A percentile compares a stretch with the other conserved stretches of the same genome.
Evolutionary conservation across 2,329 filamentous ascomycete genomes (phyloP).

Genomic region (Juglanconis sp.): DNA sequence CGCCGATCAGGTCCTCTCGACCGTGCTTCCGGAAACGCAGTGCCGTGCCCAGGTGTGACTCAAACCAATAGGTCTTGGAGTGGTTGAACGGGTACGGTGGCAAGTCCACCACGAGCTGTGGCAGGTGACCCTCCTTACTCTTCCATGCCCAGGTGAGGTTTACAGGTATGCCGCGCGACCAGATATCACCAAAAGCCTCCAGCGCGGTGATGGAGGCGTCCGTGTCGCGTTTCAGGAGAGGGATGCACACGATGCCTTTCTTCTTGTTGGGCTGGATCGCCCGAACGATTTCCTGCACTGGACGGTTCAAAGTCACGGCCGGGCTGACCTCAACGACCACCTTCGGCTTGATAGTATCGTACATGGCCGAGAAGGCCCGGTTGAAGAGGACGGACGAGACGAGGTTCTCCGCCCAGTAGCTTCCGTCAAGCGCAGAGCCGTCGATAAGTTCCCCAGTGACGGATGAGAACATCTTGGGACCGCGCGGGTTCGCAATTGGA

Average conservation of each 20-base stretch:
- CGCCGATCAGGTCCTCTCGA: slow-evolving; percentile 50
- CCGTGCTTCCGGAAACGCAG: slow-evolving; percentile 42
- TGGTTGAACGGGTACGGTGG: slow-evolving; percentile 57
- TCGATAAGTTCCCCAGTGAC: slow-evolving; percentile 25
- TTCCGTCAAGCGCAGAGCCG: slow-evolving; percentile 26
- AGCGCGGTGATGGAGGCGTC: slow-evolving; percentile 21
- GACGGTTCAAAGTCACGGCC: slow-evolving; percentile 32
- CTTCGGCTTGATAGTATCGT: slow-evolving; percentile 26
- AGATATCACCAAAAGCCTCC: slow-evolving; percentile 32
- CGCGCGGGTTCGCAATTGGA: not conserved
- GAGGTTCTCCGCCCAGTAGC: slow-evolving; percentile 48
- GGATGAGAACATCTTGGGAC: slow-evolving; percentile 38
- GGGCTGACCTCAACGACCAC: slow-evolving; percentile 42
- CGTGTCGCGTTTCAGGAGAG: slow-evolving; percentile 6
- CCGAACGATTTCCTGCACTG: slow-evolving; percentile 31
- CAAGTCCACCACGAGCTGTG: slow-evolving; percentile 37
- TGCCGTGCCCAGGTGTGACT: slow-evolving; percentile 43
- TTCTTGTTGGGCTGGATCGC: not conserved
- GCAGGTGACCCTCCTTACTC: slow-evolving; percentile 11
- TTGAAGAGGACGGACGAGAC: slow-evolving; percentile 42
- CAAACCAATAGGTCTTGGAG: slow-evolving; percentile 49
- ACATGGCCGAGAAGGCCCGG: slow-evolving; percentile 35
- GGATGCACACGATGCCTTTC: slow-evolving; percentile 1
- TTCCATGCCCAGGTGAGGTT: slow-evolving; percentile 30
- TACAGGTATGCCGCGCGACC: slow-evolving; percentile 32